phyloP scores from a whole-genome alignment of 1,139 yeast species.

The Ashbya aceris region DNA sequence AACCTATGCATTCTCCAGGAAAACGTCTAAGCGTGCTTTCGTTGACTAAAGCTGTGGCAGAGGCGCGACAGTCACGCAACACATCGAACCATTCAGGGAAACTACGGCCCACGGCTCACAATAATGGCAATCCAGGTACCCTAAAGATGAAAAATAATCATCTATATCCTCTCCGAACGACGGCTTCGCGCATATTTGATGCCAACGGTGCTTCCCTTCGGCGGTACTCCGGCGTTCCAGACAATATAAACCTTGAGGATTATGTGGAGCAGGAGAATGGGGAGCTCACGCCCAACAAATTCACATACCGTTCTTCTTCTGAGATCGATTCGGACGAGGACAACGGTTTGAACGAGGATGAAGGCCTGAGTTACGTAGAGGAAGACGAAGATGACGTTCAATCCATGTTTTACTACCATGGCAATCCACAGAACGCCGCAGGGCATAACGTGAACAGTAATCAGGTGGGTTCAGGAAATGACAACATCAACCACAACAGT shows the following conservation, averaged over 20 bases:
- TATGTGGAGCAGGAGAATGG: conserved; percentile 42
- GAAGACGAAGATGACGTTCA: conserved; percentile 25
- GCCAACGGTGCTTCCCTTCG: conserved; percentile 63
- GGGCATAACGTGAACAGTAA: conserved; percentile 12
- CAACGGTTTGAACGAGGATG: conserved; percentile 12
- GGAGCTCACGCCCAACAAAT: conserved; percentile 29
- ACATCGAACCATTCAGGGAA: conserved; percentile 8
- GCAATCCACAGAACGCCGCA: not conserved
- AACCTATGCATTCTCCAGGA: conserved; percentile 22
- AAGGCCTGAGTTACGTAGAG: conserved; percentile 7
- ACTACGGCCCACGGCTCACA: conserved; percentile 10
- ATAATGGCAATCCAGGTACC: conserved; percentile 11
- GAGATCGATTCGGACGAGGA: conserved; percentile 10
- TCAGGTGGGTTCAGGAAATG: conserved; percentile 1
- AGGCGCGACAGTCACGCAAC: conserved; percentile 7
- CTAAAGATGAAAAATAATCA: conserved; percentile 23
- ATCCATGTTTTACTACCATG: conserved; percentile 28
- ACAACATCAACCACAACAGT: not conserved
- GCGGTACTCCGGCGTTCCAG: conserved; percentile 63
- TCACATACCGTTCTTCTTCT: conserved; percentile 8
- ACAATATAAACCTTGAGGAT: conserved; percentile 58
- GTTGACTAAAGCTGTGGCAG: conserved; percentile 10
- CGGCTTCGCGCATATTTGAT: conserved; percentile 64
- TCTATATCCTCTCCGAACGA: conserved; percentile 39
- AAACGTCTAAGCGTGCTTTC: conserved; percentile 21